Conservation (phyloP, 2,329 filamentous ascomycete species). For the Verticillium alfalfae region DNA sequence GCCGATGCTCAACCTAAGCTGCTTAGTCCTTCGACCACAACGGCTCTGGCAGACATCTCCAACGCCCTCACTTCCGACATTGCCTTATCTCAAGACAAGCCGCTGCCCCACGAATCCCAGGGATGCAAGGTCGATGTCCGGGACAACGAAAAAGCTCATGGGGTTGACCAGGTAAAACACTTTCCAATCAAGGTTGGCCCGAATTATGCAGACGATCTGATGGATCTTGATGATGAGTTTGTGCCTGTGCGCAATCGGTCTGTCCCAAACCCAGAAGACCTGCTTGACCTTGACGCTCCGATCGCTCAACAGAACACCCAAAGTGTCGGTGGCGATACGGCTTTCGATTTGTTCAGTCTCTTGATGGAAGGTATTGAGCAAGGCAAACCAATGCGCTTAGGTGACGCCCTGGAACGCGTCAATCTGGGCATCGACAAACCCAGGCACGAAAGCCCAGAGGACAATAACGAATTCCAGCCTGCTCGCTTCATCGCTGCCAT, state of each 20-base stretch:
- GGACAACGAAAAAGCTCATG: not conserved
- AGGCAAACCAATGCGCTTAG: not conserved
- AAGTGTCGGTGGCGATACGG: not conserved
- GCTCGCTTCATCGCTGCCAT: not conserved
- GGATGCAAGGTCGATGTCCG: not conserved
- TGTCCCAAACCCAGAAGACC: not conserved
- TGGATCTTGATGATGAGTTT: not conserved
- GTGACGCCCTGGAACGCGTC: not conserved
- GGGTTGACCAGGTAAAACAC: not conserved
- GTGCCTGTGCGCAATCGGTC: not conserved
- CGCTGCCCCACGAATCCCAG: not conserved
- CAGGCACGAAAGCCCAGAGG: too few species aligned
- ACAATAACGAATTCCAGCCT: not conserved
- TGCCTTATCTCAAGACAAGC: not conserved
- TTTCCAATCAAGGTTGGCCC: not conserved
- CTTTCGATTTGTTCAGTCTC: not conserved
- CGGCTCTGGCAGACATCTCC: not conserved
- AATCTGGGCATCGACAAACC: not conserved
- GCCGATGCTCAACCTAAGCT: not conserved
- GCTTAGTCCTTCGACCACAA: not conserved
- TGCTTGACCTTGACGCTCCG: not conserved
- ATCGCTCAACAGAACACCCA: not conserved
- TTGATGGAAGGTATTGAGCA: not conserved
- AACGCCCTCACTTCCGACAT: not conserved
- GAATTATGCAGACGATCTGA: not conserved